A percentile compares a stretch with the other conserved stretches of the same genome.
Evolutionary conservation across 2,329 filamentous ascomycete species (phyloP).

Genomic region (Eurotiales sp.): DNA sequence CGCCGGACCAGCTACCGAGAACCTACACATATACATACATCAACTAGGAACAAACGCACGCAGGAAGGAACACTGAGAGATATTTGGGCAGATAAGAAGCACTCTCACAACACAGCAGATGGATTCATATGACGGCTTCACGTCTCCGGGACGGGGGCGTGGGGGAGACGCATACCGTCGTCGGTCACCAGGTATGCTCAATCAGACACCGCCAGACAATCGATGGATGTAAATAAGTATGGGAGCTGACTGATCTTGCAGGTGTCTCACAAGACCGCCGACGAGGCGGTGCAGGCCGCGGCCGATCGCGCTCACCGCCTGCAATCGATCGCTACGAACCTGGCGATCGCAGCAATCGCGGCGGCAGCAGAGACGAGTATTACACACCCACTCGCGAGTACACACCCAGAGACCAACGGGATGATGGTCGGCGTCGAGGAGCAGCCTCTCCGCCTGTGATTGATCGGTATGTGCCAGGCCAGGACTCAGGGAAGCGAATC

Average conservation of each 20-base stretch:
- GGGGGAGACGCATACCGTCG: conserved; percentile 44
- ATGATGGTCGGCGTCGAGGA: conserved; percentile 55
- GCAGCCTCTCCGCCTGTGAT: conserved; percentile 58
- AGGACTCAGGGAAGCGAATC: conserved; percentile 52
- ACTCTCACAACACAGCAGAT: no score
- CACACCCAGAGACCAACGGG: conserved; percentile 50
- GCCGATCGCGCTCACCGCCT: conserved; percentile 58
- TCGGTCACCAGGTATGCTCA: conserved; percentile 47
- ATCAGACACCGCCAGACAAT: no score
- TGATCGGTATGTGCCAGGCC: conserved; percentile 63
- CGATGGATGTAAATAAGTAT: not conserved
- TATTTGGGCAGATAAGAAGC: no score
- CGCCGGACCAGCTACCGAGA: no score
- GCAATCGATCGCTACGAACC: conserved; percentile 64
- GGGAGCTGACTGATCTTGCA: not conserved
- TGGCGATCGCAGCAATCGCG: conserved; percentile 44
- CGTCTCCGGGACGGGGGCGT: conserved; percentile 41
- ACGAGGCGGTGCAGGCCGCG: conserved; percentile 36
- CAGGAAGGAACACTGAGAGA: no score
- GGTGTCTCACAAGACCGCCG: conserved; percentile 40
- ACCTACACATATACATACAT: no score
- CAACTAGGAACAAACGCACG: no score
- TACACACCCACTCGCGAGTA: conserved; percentile 43
- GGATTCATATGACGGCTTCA: conserved; percentile 47
- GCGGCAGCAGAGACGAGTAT: conserved; percentile 55